Evolutionary conservation across 1,284 basidiomycete genomes (phyloP), one percentile per base, ranked within the genome.

Genomic region (Ustilago tritici): DNA sequence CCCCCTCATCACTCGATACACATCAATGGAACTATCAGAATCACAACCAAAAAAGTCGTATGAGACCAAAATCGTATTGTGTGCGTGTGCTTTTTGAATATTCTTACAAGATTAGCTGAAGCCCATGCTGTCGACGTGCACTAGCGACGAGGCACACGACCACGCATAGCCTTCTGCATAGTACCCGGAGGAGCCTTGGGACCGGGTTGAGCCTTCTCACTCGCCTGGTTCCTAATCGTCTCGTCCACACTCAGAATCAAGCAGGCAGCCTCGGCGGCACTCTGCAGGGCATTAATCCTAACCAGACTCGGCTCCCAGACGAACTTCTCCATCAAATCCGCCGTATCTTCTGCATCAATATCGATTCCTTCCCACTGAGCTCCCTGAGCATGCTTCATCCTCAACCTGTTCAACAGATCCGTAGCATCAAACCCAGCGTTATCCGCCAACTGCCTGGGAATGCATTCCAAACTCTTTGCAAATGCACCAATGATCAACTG

Each of bases 361-460:
- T 98, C 95, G 31, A 99, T 95, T 72, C 97, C 97, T 50, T 91
- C 92, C 95, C 95, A 98, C 65, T 89, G 91, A 61, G 89, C 88
- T 52, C 93, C 94, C 70, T 91, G 91, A 0, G 95, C 95, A 85
- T 99, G 96, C 82, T 93, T 92, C 95, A 98, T 98, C 68, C 97
- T 92, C 64, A 99, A 90, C 87, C 98, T 95, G 89, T 99, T 99
- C 69, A 99, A 89, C 61, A 99, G 91, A 84, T 99, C 97, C 12
- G 96, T 99, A 1, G 96, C 96, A 88, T 99, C 97, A 41, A 99
- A 89, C 19, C 97, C 97, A 19, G 97, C 97, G 84, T 99, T 99
- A 88, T 99, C 96, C 85, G 94, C 97, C 74, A 99, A 95, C 87
- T 99, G 96, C 47, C 97, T 92, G 32, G 97, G 97, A 83, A 99